phyloP scores from a whole-genome alignment of 306 rosid species.

The Casuarina glauca region DNA sequence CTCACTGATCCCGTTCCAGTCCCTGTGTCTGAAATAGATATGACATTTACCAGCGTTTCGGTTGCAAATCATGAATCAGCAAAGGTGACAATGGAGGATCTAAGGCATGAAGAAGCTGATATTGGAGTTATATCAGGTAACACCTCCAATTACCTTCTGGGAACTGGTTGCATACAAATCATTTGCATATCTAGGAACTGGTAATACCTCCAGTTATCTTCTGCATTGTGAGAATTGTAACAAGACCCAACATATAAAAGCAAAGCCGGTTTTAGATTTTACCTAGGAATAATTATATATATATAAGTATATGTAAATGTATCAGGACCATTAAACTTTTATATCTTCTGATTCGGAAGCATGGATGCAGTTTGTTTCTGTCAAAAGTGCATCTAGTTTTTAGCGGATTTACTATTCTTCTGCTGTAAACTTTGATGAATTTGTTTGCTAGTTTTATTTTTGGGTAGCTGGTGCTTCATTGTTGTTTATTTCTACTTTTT shows the following conservation, averaged over 20 bases:
- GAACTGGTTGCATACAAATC: conserved; percentile 5
- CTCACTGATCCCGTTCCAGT: conserved; percentile 35
- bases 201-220: too few species aligned
- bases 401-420: not conserved
- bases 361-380: not conserved
- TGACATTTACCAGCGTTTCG: conserved; percentile 26
- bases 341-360: not conserved
- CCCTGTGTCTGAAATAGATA: conserved; percentile 26
- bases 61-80: conserved; percentile 19
- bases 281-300: not conserved
- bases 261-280: not conserved
- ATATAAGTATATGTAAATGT: too few species aligned
- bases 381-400: not conserved
- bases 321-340: too few species aligned
- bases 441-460: not conserved
- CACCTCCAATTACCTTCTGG: not conserved
- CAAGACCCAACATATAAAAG: not conserved
- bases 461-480: not conserved
- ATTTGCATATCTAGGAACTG: not conserved
- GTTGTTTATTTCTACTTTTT: not conserved
- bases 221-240: not conserved
- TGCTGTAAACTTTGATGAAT: not conserved
- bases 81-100: conserved; percentile 46
- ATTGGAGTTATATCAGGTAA: conserved; percentile 42
- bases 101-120: conserved; percentile 34